These are phyloP conservation scores for Rubia balearica DNA, from an alignment of 305 asterid species.

Conservation along the genomic window DNA sequence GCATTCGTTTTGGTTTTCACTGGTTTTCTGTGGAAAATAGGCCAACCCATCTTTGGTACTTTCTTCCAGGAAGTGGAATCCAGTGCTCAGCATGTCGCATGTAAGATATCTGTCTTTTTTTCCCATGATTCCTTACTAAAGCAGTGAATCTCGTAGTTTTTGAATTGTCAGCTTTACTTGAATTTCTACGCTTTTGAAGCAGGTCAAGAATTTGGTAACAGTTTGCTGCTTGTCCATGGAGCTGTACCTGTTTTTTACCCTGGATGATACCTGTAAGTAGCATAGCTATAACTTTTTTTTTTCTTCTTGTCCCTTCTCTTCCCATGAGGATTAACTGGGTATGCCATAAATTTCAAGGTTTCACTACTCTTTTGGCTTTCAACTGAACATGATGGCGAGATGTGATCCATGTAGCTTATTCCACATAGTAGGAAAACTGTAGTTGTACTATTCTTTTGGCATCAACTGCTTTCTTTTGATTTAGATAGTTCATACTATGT, in stretches of 20 bases:
- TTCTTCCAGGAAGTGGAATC: background rate
- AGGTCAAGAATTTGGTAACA: background rate
- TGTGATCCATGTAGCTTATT: background rate
- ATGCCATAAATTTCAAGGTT: background rate
- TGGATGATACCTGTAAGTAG: background rate
- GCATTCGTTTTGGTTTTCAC: background rate
- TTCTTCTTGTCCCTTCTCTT: background rate
- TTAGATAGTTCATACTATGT: background rate
- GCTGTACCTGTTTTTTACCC: constrained; percentile 4
- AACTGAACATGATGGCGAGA: background rate
- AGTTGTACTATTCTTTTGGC: too few relatives aligned
- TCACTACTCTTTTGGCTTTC: background rate
- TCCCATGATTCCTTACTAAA: background rate
- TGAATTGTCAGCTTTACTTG: background rate
- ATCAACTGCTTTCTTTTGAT: background rate
- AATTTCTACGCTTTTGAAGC: constrained; percentile 5
- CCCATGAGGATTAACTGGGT: background rate
- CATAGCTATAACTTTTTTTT: background rate
- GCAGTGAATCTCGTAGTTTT: background rate
- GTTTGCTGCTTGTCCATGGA: background rate
- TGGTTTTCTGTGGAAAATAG: constrained; percentile 5
- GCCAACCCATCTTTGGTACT: background rate
- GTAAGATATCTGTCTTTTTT: background rate
- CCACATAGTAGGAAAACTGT: background rate
- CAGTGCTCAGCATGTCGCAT: background rate